Base-by-base conservation (phyloP, 2,329 filamentous ascomycete species). In the Verticillium longisporum region DNA sequence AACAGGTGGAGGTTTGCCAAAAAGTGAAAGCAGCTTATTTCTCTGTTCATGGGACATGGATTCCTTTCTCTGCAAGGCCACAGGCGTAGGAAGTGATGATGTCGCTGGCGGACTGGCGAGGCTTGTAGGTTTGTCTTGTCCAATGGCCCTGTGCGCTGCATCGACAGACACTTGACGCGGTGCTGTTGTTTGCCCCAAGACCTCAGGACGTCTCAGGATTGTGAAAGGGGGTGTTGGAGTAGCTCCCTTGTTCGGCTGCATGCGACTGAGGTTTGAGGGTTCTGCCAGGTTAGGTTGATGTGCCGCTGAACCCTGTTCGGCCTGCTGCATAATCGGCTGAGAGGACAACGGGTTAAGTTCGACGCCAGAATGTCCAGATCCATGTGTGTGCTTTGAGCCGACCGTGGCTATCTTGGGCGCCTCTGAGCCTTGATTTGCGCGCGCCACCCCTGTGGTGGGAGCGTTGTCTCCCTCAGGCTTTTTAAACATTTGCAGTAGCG, bases 1-100 rank as follows among this genome's bases (percentile, higher is more conserved):
- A 13, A 67, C 60, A 18, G 68, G 56, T 54, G 73, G 69, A 4
- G 75, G 68, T 67, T 83, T 84, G 32, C 83, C 81, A 68, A 91
- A 89, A 1, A 91, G 79, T 5, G 87, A 88, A 13, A 91, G 76
- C 4, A 83, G 73, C 60, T 76, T 74, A 55, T 77, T 75, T 63
- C 71, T 76, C 59, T 82, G 79, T 50, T 76, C 82, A 21, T 71
- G 66, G 7, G 71, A 74, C 50, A 72, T 69, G 32, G 76, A 71
- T 45, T 73, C 70, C 33, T 73, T 71, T 11, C 71, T 71, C 55
- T 73, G 72, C 26, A 68, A 61, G 11, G 67, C 60, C 6, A 65
- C 66, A 5, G 71, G 68, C 31, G 68, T 61, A 6, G 70, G 69
- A 50, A 72, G 66, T 41, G 67, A 65, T 4, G 70, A 70, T 18